These are phyloP conservation scores for Fraxinus americana DNA, from an alignment of 257 asterid genomes.

Conservation along the genomic window DNA sequence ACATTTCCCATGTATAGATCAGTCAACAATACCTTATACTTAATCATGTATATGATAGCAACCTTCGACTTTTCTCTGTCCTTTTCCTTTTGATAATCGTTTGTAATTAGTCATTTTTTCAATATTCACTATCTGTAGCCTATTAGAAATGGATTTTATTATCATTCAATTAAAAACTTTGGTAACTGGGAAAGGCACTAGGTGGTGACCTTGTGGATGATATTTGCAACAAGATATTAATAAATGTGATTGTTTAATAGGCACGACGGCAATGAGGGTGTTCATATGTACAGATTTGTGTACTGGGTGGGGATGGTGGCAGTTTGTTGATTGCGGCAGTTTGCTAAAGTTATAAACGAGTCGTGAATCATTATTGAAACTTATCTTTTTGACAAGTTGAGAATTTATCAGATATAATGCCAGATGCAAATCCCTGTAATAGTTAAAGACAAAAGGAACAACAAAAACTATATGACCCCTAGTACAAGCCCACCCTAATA, in stretches of 20 bases:
- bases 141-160: background rate
- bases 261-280: background rate
- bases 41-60: slow-evolving; percentile 14
- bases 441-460: background rate
- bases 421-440: background rate
- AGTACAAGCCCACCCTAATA: background rate
- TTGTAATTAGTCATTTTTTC: slow-evolving; percentile 15
- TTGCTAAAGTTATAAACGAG: slow-evolving; percentile 10
- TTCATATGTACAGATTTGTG: slow-evolving; percentile 8
- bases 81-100: slow-evolving; percentile 7
- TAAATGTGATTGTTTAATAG: background rate
- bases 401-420: background rate
- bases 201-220: slow-evolving; percentile 6
- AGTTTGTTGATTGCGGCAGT: background rate
- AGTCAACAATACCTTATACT: slow-evolving; percentile 8
- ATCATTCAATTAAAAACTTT: slow-evolving; percentile 7
- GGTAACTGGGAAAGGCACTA: slow-evolving; percentile 15
- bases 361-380: slow-evolving; percentile 10
- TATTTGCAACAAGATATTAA: slow-evolving; percentile 15
- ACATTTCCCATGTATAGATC: background rate
- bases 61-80: slow-evolving; percentile 6
- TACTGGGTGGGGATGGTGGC: slow-evolving; percentile 23
- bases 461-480: background rate
- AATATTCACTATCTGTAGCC: background rate
- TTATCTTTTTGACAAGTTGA: background rate